Base-by-base conservation (phyloP, 139 green algal species). In the Coelastrella sp. region DNA sequence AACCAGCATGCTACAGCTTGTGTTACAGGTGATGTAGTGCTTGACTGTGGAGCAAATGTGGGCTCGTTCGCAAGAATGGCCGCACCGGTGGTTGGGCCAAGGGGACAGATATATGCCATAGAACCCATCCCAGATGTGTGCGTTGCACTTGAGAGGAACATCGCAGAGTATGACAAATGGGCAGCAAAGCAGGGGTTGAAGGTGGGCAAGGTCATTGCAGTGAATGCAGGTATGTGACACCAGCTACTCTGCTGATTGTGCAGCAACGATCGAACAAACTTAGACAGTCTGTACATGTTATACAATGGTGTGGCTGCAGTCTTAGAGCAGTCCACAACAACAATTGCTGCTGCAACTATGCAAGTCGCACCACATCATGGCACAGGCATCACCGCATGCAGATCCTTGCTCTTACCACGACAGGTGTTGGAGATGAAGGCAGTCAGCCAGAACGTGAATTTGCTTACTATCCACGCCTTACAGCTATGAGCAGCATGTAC, bases 401-500 rank as follows among this genome's bases (percentile, higher is more conserved):
- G n/a, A n/a, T n/a, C n/a, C n/a, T n/a, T n/a, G n/a, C n/a, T n/a
- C n/a, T n/a, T n/a, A n/a, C n/a, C n/a, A n/a, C n/a, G 27, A n/a
- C 69, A 87, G 81, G 81, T 17, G 53, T 81, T 27, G 69, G 53
- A 19, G 71, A 72, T 37, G 67, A 51, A 1, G 57, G 40, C 53
- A 79, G 80, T 53, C 27, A 15, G 45, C 66, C 80, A 37, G 45
- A 80, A 67, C 53, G 82, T 4, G 57, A 68, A 21, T 88, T 88
- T 60, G 37, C 83, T 9, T 88, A 72, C 73, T 88, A 88, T 40
- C 83, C 83, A 2, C 41, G 62, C 9, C 21, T 83, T 2, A 84
- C 83, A 34, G 83, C 83, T 32, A 77, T 88, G 71, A 80, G 62
- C 73, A 88, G 25, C 11, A 88, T 88, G 83, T 88, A 88, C 48